Conservation (phyloP, 345 rosid genomes). For the Aethionema arabicum region DNA sequence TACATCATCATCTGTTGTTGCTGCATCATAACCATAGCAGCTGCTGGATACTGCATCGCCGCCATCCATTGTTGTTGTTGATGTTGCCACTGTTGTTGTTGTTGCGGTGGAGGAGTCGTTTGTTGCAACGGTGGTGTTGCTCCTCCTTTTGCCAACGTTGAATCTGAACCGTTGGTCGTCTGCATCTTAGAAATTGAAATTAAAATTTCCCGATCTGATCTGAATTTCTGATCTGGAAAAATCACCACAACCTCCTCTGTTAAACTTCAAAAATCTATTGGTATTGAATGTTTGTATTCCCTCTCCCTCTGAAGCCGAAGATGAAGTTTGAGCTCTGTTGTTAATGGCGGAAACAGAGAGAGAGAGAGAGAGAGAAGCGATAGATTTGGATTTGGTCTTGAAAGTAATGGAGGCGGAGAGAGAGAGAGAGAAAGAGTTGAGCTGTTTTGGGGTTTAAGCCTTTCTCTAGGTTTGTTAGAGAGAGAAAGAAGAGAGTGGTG, state of each 20-base stretch:
- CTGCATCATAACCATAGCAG: conserved; percentile 88
- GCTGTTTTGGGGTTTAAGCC: conserved; percentile 33
- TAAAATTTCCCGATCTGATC: conserved; percentile 22
- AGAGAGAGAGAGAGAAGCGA: conserved; percentile 34
- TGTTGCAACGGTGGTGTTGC: conserved; percentile 47
- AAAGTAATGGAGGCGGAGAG: conserved; percentile 37
- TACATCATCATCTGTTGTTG: conserved; percentile 90
- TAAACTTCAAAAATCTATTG: not conserved
- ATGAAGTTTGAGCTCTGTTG: not conserved
- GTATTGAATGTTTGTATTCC: not conserved
- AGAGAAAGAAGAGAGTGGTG: conserved; percentile 25
- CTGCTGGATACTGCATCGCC: conserved; percentile 80
- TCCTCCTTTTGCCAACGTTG: conserved; percentile 28
- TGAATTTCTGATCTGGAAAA: conserved; percentile 21
- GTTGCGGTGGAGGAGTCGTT: conserved; percentile 45
- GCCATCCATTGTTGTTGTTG: conserved; percentile 60
- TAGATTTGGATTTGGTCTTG: conserved; percentile 13
- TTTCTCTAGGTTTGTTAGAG: conserved; percentile 22
- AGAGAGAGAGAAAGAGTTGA: conserved; percentile 17
- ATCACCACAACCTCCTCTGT: not conserved
- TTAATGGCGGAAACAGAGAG: conserved; percentile 22
- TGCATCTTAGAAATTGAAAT: conserved; percentile 33
- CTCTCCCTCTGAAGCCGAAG: conserved; percentile 17
- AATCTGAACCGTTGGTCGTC: conserved; percentile 51
- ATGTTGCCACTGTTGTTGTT: conserved; percentile 32